Percentiles rank a stretch among this genome's conserved stretches.
phyloP scores from a whole-genome alignment of 1,284 basidiomycete species.

The Neolentinus lepideus region DNA sequence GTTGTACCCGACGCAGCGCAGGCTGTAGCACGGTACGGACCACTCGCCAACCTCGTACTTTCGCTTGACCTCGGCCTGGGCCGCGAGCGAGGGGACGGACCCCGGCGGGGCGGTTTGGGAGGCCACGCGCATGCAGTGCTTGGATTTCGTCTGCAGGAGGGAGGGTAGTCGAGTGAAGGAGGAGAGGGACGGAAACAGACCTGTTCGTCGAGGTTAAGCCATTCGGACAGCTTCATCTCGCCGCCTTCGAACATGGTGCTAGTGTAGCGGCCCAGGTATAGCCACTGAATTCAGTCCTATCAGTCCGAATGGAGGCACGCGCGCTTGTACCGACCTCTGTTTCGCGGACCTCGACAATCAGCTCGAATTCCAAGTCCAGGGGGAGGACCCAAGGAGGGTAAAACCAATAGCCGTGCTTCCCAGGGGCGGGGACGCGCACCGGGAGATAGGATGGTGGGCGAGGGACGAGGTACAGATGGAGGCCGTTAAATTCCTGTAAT shows the following conservation, averaged over 20 bases:
- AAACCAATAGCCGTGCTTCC: constrained; percentile 22
- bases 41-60: constrained; percentile 21
- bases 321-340: constrained; percentile 9
- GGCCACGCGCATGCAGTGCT: constrained; percentile 16
- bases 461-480: constrained; percentile 13
- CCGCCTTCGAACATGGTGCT: constrained; percentile 11
- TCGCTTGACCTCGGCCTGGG: constrained; percentile 13
- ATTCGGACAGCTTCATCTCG: constrained; percentile 23
- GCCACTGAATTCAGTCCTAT: constrained; percentile 15
- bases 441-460: constrained; percentile 19
- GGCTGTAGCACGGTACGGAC: constrained; percentile 20
- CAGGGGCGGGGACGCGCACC: constrained; percentile 13
- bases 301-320: neutral
- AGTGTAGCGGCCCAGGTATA: constrained; percentile 19
- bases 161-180: neutral
- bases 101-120: constrained; percentile 7
- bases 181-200: constrained; percentile 7
- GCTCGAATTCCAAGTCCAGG: constrained; percentile 12
- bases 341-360: constrained; percentile 16
- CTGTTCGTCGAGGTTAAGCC: constrained; percentile 19
- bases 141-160: constrained; percentile 15
- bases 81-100: constrained; percentile 8
- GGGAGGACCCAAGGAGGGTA: constrained; percentile 9
- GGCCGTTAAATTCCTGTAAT: neutral
- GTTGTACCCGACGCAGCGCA: constrained; percentile 23